Base-by-base conservation (phyloP, 768 basidiomycete genomes). In the Tephrocybe sp. region DNA sequence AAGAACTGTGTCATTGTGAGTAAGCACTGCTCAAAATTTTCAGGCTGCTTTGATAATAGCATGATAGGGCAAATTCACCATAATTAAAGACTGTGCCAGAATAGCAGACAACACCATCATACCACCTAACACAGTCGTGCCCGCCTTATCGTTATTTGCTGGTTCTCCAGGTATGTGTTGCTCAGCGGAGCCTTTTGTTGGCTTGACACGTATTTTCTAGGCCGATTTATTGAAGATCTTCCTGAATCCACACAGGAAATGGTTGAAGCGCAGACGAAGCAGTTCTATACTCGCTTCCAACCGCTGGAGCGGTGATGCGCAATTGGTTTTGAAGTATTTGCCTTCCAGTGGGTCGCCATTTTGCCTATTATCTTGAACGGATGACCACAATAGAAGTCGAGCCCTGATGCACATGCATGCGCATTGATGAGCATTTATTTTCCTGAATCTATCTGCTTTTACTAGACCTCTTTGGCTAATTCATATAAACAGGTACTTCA, bases 241-340 rank as follows among this genome's bases (percentile, higher is more conserved):
- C 90, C 95, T 0, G 96, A 98, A 68, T 92, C 93, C 14, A 95
- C 91, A 15, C 93, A 96, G 66, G 96, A 98, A 61, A 81, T 88
- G 57, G 83, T 93, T 0, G 94, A 98, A 66, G 79, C 85, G 0
- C 79, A 82, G 55, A 93, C 93, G 1, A 96, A 96, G 62, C 80
- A 84, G 36, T 88, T 85, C 61, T 96, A 96, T 66, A 83, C 83
- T 9, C 83, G 88, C 1, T 98, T 96, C 66, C 85, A 88, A 60
- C 78, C 88, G 2, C 55, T 76, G 44, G 79, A 81, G 32, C 70
- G 62, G 37, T 66, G 50, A 52, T 42, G 12, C 43, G 24, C 8
- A 34, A 10, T 41, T 20, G 37, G 44, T 20, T n/a, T 12, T 36
- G 7, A n/a, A 7, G 15, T n/a, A 36, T 15, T n/a, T 8, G 34